Percentiles rank a stretch among this genome's conserved stretches.
Conservation (phyloP, 495 filamentous ascomycete species). For the Annulohypoxylon bovei region DNA sequence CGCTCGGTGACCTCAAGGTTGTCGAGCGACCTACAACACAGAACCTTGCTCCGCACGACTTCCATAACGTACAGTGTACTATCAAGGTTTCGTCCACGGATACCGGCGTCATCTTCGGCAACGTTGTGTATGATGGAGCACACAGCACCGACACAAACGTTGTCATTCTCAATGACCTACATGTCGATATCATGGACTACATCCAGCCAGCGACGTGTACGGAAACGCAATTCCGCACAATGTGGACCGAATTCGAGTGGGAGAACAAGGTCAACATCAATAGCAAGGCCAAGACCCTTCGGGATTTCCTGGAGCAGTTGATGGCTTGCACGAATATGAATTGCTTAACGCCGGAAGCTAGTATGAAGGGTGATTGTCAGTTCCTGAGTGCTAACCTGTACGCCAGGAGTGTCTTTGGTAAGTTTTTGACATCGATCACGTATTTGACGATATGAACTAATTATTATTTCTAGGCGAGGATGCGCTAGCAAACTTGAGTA, state of each 20-base stretch:
- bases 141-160: constrained; percentile 96
- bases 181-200: constrained; percentile 99
- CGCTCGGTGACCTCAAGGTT: constrained; percentile 96
- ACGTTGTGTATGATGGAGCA: constrained; percentile 96
- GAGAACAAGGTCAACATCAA: constrained; percentile 99
- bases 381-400: constrained; percentile 98
- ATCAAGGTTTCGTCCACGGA: constrained; percentile 99
- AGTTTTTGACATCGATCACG: constrained; percentile 49
- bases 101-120: constrained; percentile 98
- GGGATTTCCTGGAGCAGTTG: constrained; percentile 92
- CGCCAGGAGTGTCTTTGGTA: constrained; percentile 98
- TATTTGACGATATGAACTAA: constrained; percentile 35
- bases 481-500: constrained; percentile 95
- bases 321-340: constrained; percentile 99
- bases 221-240: constrained; percentile 97
- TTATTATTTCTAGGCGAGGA: constrained; percentile 81
- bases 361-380: constrained; percentile 95
- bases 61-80: constrained; percentile 97
- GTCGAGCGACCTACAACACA: constrained; percentile 96
- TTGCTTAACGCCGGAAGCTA: constrained; percentile 95
- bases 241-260: constrained; percentile 99
- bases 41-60: constrained; percentile 93
- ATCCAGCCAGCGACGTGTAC: constrained; percentile 97
- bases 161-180: constrained; percentile 98
- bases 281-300: constrained; percentile 89